Base-by-base conservation (phyloP, 1,139 yeast species). In the Saccharomyces hybrid region DNA sequence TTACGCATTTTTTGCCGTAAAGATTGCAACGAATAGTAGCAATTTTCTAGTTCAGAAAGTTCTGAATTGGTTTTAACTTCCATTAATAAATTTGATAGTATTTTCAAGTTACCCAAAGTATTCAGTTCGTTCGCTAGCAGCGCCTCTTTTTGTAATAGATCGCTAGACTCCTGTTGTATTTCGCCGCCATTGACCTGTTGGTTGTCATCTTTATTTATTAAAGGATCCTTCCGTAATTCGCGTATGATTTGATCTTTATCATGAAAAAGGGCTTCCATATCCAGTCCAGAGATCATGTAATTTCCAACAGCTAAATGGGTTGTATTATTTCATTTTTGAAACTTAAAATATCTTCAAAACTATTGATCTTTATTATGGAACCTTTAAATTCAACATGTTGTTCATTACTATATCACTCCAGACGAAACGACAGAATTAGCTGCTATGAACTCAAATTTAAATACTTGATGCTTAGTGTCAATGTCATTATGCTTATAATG, bases 31-130 rank as follows among this genome's bases (percentile, higher is more conserved):
- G 70, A 65, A 52, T 64, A 61, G 49, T 63, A 69, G 49, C 70
- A 65, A 55, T 63, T 66, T 47, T 65, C 70, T 16, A 67, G 57
- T 49, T 67, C 70, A 13, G 55, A 34, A 31, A 60, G 52, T 29
- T 62, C 65, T 19, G 61, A 58, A 52, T 66, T 65, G 3, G 65
- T 60, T 28, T 65, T 60, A 46, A 65, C 62, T 50, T 67, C 70
- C 47, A 53, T 51, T 14, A 65, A 51, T 13, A 66, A 55, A 23
- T 56, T 58, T 1, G 65, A 52, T 4, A 66, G 29, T 0, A 57
- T 55, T 46, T 61, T 61, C 53, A 65, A 49, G 9, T 55, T 54
- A 6, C 52, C 56, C 28, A 62, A 48, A 13, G 61, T 67, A 29
- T 61, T 62, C 50, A 68, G 54, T 41, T 62, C 58, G 6, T 54